Percentiles rank a stretch among this genome's conserved stretches.
Conservation (phyloP, 371 early-diverging fungal genomes). For the Chytridium lagenaria region DNA sequence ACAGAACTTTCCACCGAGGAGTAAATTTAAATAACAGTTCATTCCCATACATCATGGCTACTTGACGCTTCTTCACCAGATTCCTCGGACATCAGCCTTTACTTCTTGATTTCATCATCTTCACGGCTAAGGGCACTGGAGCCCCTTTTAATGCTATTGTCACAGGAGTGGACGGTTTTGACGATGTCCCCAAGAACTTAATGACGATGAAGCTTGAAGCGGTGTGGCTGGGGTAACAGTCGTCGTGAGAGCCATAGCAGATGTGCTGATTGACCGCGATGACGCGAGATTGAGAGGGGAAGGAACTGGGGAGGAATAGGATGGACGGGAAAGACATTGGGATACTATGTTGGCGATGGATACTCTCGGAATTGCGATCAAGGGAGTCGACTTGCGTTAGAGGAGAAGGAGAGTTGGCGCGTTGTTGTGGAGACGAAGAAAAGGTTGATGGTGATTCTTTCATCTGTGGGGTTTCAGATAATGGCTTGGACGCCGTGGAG, state of each 20-base stretch:
- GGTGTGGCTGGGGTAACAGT: constrained; percentile 10
- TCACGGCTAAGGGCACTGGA: background rate
- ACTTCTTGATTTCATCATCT: constrained; percentile 9
- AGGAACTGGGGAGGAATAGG: no score
- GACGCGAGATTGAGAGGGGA: background rate
- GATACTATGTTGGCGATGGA: background rate
- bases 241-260: background rate
- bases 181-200: background rate
- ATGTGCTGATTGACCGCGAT: constrained; percentile 7
- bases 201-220: constrained; percentile 1
- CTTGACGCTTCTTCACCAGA: background rate
- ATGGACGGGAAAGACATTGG: no score
- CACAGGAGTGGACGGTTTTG: background rate
- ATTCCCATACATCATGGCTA: background rate
- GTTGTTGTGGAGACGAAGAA: background rate
- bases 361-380: background rate
- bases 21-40: background rate
- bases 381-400: background rate
- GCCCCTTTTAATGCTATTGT: background rate
- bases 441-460: background rate
- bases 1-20: background rate
- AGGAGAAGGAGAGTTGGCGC: background rate
- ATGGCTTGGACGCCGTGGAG: background rate
- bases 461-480: background rate
- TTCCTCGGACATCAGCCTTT: background rate